phyloP scores from a whole-genome alignment of 306 rosid genomes.

The Quercus bicolor region DNA sequence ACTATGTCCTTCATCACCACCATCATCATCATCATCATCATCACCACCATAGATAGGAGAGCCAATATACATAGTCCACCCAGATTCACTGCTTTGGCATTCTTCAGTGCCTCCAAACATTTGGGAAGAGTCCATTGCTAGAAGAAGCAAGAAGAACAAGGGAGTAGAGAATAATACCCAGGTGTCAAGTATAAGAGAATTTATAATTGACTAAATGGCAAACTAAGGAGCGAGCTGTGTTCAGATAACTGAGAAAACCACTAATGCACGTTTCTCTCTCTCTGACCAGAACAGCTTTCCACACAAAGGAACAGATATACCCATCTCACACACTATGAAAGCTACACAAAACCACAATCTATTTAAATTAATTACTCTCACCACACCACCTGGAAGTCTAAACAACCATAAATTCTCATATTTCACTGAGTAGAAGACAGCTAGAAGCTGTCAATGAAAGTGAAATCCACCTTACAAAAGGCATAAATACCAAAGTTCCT shows the following conservation, averaged over 20 bases:
- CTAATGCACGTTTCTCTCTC: slow-evolving; percentile 7
- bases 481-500: slow-evolving; percentile 40
- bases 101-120: slow-evolving; percentile 63
- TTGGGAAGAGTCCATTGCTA: slow-evolving; percentile 63
- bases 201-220: neutral
- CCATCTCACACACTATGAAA: slow-evolving; percentile 19
- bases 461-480: slow-evolving; percentile 39
- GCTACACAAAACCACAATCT: slow-evolving; percentile 16
- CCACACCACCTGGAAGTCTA: slow-evolving; percentile 66
- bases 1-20: neutral
- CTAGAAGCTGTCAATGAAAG: slow-evolving; percentile 71
- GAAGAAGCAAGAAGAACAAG: slow-evolving; percentile 7
- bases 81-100: slow-evolving; percentile 93
- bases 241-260: slow-evolving; percentile 28
- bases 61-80: slow-evolving; percentile 97
- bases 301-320: slow-evolving; percentile 3
- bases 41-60: slow-evolving; percentile 44
- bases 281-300: slow-evolving; percentile 18
- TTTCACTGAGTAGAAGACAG: slow-evolving; percentile 58
- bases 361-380: slow-evolving; percentile 34
- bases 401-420: slow-evolving; percentile 67
- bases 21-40: neutral
- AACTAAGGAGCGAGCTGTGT: slow-evolving; percentile 14
- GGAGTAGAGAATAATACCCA: neutral
- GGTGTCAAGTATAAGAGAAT: neutral